These are phyloP conservation scores for Dacryopinax spathularia DNA, from an alignment of 768 basidiomycete species.

Conservation along the genomic window DNA sequence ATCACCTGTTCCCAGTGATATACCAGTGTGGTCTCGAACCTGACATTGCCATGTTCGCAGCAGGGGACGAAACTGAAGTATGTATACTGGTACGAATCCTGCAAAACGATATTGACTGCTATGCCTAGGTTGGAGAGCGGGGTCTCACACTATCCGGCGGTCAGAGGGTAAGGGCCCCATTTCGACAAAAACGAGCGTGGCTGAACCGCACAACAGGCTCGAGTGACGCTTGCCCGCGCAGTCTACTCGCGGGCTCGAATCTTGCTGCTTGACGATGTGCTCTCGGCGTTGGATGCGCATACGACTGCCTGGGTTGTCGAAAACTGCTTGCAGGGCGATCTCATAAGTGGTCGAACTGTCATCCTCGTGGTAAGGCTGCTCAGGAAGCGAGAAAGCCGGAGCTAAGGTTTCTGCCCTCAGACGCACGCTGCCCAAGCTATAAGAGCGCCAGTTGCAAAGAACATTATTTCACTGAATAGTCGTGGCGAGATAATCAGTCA, in stretches of 20 bases:
- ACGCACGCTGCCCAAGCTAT: background rate
- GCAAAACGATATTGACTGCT: background rate
- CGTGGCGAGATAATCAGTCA: background rate
- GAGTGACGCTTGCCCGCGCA: conserved; percentile 24
- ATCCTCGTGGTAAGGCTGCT: conserved; percentile 21
- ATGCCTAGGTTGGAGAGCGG: conserved; percentile 23
- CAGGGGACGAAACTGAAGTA: conserved; percentile 24
- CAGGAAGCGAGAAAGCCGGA: background rate
- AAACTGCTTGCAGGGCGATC: conserved; percentile 21
- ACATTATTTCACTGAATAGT: background rate
- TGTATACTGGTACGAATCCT: background rate
- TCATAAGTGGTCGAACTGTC: conserved; percentile 24
- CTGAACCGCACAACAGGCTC: conserved; percentile 10
- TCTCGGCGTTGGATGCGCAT: conserved; percentile 17
- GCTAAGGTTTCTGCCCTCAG: background rate
- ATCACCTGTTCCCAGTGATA: conserved; percentile 6
- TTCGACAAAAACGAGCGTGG: no score
- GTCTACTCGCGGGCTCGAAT: conserved; percentile 20
- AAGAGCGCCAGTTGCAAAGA: background rate
- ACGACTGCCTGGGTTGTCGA: conserved; percentile 26
- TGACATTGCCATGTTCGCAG: conserved; percentile 24
- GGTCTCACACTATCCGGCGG: conserved; percentile 21
- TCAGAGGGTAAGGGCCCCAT: conserved; percentile 10
- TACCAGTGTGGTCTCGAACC: conserved; percentile 17
- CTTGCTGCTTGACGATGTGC: conserved; percentile 16